A percentile compares a stretch with the other conserved stretches of the same genome.
These are phyloP conservation scores for Aegilops sharonensis DNA, from an alignment of 176 grass and related monocot species.

Conservation along the genomic window DNA sequence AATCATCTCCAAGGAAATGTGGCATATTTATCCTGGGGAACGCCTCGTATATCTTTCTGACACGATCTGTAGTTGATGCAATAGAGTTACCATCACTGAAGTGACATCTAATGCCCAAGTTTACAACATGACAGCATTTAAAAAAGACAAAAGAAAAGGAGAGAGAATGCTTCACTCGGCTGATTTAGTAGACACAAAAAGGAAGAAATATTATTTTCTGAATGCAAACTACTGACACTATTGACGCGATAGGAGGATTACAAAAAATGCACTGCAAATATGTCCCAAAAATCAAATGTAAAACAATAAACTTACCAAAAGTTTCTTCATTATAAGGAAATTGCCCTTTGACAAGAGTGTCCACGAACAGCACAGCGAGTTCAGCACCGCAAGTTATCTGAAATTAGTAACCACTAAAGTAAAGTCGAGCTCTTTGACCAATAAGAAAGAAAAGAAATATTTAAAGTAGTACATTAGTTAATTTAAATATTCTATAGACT, in stretches of 20 bases:
- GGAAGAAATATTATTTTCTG: conserved; percentile 5
- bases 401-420: conserved; percentile 34
- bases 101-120: conserved; percentile 3
- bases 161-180: conserved; percentile 7
- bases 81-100: conserved; percentile 50
- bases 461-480: neutral
- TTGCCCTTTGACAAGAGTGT: conserved; percentile 61
- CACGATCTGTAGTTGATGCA: conserved; percentile 54
- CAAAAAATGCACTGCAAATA: neutral
- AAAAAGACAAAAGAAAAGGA: neutral
- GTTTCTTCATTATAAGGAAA: conserved; percentile 65
- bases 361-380: conserved; percentile 71
- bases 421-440: conserved; percentile 15
- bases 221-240: neutral
- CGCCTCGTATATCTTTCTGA: conserved; percentile 80
- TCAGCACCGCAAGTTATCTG: conserved; percentile 90
- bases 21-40: conserved; percentile 89
- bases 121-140: neutral
- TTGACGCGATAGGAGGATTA: neutral
- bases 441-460: conserved; percentile 21
- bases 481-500: neutral
- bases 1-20: conserved; percentile 64
- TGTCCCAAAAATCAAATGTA: conserved; percentile 9
- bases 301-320: conserved; percentile 61
- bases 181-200: conserved; percentile 10